Percentiles rank a stretch among this genome's conserved stretches.
These are phyloP conservation scores for Sparassis latifolia DNA, from an alignment of 1,284 basidiomycete genomes.

Conservation along the genomic window DNA sequence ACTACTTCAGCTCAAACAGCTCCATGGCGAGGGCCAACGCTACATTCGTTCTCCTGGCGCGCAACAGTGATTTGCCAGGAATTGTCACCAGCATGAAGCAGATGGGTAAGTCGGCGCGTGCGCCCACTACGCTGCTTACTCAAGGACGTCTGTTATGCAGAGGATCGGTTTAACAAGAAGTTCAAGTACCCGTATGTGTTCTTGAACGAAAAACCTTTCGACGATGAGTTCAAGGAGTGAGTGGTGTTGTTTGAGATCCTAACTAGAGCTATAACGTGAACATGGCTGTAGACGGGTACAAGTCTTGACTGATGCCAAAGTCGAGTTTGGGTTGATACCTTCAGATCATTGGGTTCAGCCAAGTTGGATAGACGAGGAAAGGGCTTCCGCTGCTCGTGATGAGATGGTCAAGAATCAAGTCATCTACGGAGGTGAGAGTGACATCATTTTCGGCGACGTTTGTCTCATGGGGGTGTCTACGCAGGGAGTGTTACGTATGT, in stretches of 20 bases:
- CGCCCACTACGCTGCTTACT: conserved; percentile 23
- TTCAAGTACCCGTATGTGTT: conserved; percentile 85
- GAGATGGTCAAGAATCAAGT: conserved; percentile 78
- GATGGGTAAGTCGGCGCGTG: conserved; percentile 29
- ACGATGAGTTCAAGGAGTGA: conserved; percentile 71
- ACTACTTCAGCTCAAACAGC: conserved; percentile 39
- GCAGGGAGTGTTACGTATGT: conserved; percentile 57
- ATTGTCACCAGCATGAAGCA: conserved; percentile 72
- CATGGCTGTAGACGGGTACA: conserved; percentile 48
- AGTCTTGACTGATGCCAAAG: conserved; percentile 57
- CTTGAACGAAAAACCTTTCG: conserved; percentile 78
- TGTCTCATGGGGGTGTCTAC: background rate
- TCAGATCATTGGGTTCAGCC: conserved; percentile 84
- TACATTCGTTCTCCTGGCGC: conserved; percentile 79
- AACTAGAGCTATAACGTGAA: background rate
- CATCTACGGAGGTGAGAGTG: conserved; percentile 73
- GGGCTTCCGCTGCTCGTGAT: conserved; percentile 65
- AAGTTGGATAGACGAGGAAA: conserved; percentile 74
- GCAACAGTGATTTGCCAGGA: conserved; percentile 75
- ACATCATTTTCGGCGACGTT: background rate
- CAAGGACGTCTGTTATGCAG: conserved; percentile 37
- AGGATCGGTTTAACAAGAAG: conserved; percentile 82
- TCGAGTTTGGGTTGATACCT: conserved; percentile 81
- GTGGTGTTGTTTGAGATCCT: conserved; percentile 5
- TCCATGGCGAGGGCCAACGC: conserved; percentile 67